Evolutionary conservation across 2,329 filamentous ascomycete species (phyloP), one percentile per base, ranked within the genome.

Genomic region (Aspergillus fumigatiaffinis): DNA sequence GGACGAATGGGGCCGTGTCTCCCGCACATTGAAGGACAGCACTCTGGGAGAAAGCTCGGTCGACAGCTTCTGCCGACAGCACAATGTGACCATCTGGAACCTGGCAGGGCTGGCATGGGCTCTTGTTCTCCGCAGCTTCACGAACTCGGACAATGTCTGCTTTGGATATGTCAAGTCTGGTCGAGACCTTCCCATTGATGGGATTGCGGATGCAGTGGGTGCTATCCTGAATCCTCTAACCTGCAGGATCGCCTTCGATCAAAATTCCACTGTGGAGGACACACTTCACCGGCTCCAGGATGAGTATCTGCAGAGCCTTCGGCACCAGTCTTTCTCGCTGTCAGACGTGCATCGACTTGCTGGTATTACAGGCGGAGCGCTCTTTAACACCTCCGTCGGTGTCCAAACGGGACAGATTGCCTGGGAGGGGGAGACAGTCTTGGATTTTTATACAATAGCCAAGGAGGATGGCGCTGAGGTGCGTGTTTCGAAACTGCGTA

Each of bases 151-250:
- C 29, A 71, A 76, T 53, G 70, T 76, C 6, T 56, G 73, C 6
- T 79, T 75, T 66, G 76, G 73, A 14, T 74, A 73, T 52, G 74
- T 72, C 1, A 68, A 75, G 14, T 71, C 70, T 52, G 76, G 76
- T 1, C 69, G 76, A 4, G 71, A 76, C 41, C 66, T 71, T 26
- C 65, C 70, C 14, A 66, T 77, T 25, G 68, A 47, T 17, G 57
- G 57, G 12, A 51, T 77, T 12, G 67, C 72, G 44, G 63, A 71
- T 42, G 73, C 77, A 21, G 66, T 76, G 28, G 76, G 75, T 20
- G 41, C 41, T 17, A 44, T 44, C n/a, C 41, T 44, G 41, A 44
- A 44, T 20, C 41, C 41, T 2, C 17, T 44, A 17, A 44, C 41
- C 2, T 44, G 41, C 41, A 17, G 41, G 41, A n/a, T 44, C 41